Conservation (phyloP, 2,329 filamentous ascomycete species). For the Pseudocercospora fijiensis region DNA sequence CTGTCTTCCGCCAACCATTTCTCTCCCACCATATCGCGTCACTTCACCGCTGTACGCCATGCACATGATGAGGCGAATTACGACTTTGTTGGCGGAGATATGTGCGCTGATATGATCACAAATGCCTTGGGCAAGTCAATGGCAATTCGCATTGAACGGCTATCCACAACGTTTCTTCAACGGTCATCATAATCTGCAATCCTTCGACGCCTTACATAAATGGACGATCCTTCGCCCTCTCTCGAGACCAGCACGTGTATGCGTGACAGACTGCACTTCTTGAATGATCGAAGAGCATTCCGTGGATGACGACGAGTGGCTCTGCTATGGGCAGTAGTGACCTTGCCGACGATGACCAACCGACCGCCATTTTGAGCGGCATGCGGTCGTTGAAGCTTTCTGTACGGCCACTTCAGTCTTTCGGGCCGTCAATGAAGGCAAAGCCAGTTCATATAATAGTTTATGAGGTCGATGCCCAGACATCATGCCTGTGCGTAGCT, state of each 20-base stretch:
- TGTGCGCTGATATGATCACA: not conserved
- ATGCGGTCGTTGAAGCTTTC: no score
- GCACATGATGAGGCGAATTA: constrained; percentile 3
- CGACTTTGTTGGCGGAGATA: not conserved
- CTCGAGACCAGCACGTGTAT: not conserved
- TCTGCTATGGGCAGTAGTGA: no score
- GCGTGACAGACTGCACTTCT: not conserved
- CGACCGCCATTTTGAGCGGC: no score
- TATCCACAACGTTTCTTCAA: not conserved
- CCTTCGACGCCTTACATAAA: not conserved
- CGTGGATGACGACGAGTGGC: no score
- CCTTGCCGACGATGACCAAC: no score
- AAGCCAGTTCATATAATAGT: no score
- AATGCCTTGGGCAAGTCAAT: not conserved
- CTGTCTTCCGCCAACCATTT: constrained; percentile 5
- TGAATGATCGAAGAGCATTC: no score
- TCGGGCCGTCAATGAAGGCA: no score
- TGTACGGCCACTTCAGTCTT: no score
- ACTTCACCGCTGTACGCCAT: not conserved
- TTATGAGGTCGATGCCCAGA: not conserved
- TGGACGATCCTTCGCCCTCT: not conserved
- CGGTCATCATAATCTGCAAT: not conserved
- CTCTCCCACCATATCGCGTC: not conserved
- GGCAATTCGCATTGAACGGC: not conserved
- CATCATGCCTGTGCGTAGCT: no score